Base-by-base conservation (phyloP, 805 yeast genomes). In the Wickerhamomyces chambardii region DNA sequence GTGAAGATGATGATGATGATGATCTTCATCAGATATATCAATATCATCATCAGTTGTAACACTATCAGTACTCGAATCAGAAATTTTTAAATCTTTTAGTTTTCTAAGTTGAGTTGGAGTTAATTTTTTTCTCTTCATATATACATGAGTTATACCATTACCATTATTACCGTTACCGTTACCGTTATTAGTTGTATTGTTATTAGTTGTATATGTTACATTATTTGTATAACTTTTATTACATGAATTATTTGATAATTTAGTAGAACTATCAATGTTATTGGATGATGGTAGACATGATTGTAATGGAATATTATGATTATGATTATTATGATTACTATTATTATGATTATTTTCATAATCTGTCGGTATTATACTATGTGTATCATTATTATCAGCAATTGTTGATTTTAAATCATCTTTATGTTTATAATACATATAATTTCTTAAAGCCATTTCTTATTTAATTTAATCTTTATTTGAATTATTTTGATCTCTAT, bases 401-500 rank as follows among this genome's bases (percentile, higher is more conserved):
- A 66, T 66, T 29, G 49, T 52, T n/a, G 46, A 45, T 14, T 57
- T 65, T 6, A 53, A 31, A 4, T 47, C 46, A 38, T 62, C 68
- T 15, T 49, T 46, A 34, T 66, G 72, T 38, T 64, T 65, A 41
- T 48, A 59, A 46, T 66, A 66, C 34, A 65, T 55, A 39, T 66
- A 66, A 43, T 66, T 66, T 40, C 67, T 62, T 7, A 66, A 49
- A 1, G 72, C 72, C 72, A 66, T 66, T 24, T 12, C n/a, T n/a
- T n/a, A n/a, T n/a, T n/a, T n/a, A n/a, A n/a, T n/a, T n/a, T n/a
- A n/a, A n/a, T n/a, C n/a, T n/a, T n/a, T n/a, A n/a, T n/a, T n/a
- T n/a, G n/a, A n/a, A n/a, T n/a, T n/a, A n/a, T n/a, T 21, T 21
- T 21, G 7, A 21, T 21, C 7, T 21, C 7, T 21, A 21, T 7